A percentile compares a stretch with the other conserved stretches of the same genome.
phyloP scores from a whole-genome alignment of 768 basidiomycete genomes.

The Rhizopogon rudus region DNA sequence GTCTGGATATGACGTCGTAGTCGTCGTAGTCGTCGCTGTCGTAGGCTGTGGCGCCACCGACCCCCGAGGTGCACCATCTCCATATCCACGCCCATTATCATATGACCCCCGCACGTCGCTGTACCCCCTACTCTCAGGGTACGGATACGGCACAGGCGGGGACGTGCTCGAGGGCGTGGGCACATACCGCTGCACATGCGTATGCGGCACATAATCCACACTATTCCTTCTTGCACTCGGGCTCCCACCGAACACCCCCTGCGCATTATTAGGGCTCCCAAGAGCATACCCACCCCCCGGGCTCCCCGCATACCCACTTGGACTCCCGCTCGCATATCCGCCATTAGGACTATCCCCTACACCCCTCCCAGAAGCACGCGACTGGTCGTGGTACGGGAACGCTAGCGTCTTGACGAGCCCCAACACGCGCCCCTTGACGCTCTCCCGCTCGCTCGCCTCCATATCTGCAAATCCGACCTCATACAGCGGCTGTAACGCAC shows the following conservation, averaged over 20 bases:
- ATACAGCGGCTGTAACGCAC: constrained; percentile 70
- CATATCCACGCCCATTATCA: neutral
- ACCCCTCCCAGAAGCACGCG: constrained; percentile 34
- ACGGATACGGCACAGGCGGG: neutral
- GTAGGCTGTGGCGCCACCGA: constrained; percentile 6
- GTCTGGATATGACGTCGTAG: constrained; percentile 3
- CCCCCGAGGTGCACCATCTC: neutral
- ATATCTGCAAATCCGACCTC: constrained; percentile 54
- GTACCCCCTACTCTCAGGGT: neutral
- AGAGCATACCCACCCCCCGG: constrained; percentile 29
- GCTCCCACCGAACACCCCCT: neutral
- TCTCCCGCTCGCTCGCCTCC: constrained; percentile 47
- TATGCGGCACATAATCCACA: neutral
- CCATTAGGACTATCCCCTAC: constrained; percentile 44
- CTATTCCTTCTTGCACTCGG: neutral
- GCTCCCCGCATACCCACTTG: constrained; percentile 55
- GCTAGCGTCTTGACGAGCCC: constrained; percentile 69
- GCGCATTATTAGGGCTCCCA: neutral
- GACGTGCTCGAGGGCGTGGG: neutral
- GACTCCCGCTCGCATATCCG: constrained; percentile 46
- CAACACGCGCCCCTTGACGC: constrained; percentile 56
- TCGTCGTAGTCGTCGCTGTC: neutral
- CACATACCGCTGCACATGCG: neutral
- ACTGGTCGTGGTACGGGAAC: constrained; percentile 74
- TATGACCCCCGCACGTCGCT: neutral